These are phyloP conservation scores for Grifola frondosa DNA, from an alignment of 1,284 basidiomycete species.

Conservation along the genomic window DNA sequence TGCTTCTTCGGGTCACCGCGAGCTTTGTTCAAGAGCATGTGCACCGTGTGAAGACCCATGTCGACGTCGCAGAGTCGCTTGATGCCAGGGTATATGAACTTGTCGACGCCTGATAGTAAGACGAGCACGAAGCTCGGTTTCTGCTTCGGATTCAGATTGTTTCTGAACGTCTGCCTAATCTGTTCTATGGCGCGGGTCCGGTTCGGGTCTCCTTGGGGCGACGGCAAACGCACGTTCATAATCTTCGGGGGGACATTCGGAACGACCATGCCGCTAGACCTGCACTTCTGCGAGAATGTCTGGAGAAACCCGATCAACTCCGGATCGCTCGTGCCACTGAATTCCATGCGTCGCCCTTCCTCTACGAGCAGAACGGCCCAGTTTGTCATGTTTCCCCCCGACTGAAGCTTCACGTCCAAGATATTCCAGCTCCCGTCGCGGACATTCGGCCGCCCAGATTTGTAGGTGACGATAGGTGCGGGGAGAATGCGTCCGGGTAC, in stretches of 20 bases:
- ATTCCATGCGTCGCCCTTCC: conserved; percentile 40
- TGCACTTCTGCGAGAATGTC: conserved; percentile 53
- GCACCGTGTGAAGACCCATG: conserved; percentile 66
- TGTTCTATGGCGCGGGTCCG: conserved; percentile 40
- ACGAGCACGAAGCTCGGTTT: conserved; percentile 64
- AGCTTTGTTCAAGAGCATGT: conserved; percentile 65
- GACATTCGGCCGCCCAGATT: conserved; percentile 41
- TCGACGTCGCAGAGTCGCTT: conserved; percentile 72
- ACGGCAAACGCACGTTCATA: conserved; percentile 32
- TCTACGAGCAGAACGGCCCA: conserved; percentile 64
- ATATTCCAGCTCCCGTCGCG: conserved; percentile 73
- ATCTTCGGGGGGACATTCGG: conserved; percentile 38
- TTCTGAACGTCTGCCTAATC: conserved; percentile 42
- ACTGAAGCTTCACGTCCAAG: conserved; percentile 61
- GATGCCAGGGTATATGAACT: conserved; percentile 72
- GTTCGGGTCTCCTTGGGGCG: conserved; percentile 37
- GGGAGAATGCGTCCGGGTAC: conserved; percentile 62
- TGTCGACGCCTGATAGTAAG: conserved; percentile 60
- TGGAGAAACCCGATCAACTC: conserved; percentile 41
- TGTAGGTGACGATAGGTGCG: conserved; percentile 57
- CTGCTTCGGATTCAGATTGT: conserved; percentile 23
- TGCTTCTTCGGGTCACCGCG: conserved; percentile 50
- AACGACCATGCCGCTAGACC: conserved; percentile 52
- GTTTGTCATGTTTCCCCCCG: conserved; percentile 43
- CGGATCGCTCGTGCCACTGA: conserved; percentile 43